Conservation (phyloP, 441 rosid genomes). For the Arabidopsis hybrid region DNA sequence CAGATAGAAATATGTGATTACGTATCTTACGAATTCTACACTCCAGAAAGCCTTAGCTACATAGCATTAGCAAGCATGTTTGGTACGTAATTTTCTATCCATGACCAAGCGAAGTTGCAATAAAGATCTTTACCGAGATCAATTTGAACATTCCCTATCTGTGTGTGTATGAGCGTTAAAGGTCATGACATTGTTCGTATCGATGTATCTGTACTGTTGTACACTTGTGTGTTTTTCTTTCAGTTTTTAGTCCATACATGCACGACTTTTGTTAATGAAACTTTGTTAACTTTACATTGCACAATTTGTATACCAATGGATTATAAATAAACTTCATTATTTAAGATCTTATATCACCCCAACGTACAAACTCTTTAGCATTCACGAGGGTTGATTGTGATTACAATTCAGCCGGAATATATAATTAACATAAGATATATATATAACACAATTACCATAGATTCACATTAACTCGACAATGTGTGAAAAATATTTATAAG, state of each 20-base stretch:
- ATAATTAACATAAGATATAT: background rate
- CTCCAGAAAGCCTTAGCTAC: background rate
- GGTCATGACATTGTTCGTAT: background rate
- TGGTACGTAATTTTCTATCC: no score
- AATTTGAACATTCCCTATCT: no score
- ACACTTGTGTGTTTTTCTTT: background rate
- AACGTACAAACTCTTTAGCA: background rate
- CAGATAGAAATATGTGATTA: no score
- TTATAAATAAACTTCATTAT: background rate
- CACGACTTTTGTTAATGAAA: no score
- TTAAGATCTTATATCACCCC: background rate
- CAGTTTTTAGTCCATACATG: background rate
- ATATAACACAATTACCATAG: background rate
- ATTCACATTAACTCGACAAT: constrained; percentile 17
- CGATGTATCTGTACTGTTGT: background rate
- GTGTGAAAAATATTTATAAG: background rate
- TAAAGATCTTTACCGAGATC: background rate
- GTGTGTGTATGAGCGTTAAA: background rate
- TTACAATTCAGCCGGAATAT: background rate
- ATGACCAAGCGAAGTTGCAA: no score
- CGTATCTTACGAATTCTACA: background rate
- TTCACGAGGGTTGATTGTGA: background rate
- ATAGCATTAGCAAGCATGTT: no score
- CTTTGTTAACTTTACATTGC: no score
- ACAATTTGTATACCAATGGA: background rate